Percentiles rank a stretch among this genome's conserved stretches.
Conservation (phyloP, 2,329 filamentous ascomycete species). For the Xylaria polymorpha region DNA sequence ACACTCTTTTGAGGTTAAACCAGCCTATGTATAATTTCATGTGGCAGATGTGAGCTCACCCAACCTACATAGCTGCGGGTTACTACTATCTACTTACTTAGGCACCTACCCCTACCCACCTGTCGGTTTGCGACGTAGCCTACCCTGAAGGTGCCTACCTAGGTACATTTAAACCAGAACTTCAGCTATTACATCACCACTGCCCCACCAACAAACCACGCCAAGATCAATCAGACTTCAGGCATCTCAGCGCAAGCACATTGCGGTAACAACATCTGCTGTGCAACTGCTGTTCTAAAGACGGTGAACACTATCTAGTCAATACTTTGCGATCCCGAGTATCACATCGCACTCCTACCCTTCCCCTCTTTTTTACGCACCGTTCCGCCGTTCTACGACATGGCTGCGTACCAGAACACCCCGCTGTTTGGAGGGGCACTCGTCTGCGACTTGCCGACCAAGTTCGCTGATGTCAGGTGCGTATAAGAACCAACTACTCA, state of each 20-base stretch:
- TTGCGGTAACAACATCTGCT: not conserved
- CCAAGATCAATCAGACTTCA: constrained; percentile 15
- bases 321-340: not conserved
- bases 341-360: not conserved
- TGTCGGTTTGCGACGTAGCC: not conserved
- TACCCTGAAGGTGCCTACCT: not conserved
- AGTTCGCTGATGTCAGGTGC: constrained; percentile 80
- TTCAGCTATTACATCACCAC: constrained; percentile 10
- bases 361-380: not conserved
- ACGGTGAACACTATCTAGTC: not conserved
- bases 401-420: constrained; percentile 67
- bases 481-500: constrained; percentile 15
- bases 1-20: not conserved
- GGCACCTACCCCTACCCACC: too few relatives aligned
- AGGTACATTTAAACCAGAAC: not conserved
- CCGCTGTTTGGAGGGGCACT: constrained; percentile 80
- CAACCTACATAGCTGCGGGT: too few relatives aligned
- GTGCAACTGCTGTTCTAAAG: not conserved
- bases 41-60: not conserved
- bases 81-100: too few relatives aligned
- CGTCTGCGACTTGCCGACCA: constrained; percentile 72
- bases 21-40: not conserved
- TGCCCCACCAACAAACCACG: constrained; percentile 19
- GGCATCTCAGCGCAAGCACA: constrained; percentile 4
- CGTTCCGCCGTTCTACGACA: constrained; percentile 47